Conservation (phyloP, 306 rosid genomes). For the Elaeagnus macrophylla region DNA sequence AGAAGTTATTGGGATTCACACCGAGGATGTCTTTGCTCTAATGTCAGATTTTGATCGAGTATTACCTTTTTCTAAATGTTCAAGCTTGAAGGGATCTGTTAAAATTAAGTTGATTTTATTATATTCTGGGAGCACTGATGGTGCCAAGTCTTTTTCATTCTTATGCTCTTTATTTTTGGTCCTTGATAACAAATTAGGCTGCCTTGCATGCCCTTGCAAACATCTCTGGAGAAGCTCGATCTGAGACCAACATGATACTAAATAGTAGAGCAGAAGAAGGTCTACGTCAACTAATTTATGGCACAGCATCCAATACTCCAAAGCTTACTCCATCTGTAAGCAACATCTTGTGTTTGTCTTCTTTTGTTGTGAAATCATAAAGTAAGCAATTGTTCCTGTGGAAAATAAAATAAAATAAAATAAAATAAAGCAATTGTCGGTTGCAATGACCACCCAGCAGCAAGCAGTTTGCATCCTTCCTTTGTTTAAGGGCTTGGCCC, state of each 20-base stretch:
- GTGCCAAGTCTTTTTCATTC: background rate
- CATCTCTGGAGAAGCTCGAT: constrained; percentile 64
- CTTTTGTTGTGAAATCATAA: constrained; percentile 12
- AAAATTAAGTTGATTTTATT: too few relatives aligned
- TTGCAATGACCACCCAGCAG: too few relatives aligned
- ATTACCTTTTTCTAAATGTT: too few relatives aligned
- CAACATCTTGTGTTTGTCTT: constrained; percentile 9
- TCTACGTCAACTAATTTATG: constrained; percentile 51
- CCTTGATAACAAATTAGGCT: constrained; percentile 42
- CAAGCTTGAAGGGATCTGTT: too few relatives aligned
- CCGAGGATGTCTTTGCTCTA: too few relatives aligned
- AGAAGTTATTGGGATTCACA: too few relatives aligned
- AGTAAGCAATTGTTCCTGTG: too few relatives aligned
- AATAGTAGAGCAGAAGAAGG: constrained; percentile 64
- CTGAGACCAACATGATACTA: constrained; percentile 42
- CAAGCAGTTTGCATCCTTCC: too few relatives aligned
- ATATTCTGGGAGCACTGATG: too few relatives aligned
- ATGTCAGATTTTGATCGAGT: too few relatives aligned
- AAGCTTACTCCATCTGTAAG: constrained; percentile 78
- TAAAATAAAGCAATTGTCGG: background rate
- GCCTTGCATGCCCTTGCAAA: constrained; percentile 85
- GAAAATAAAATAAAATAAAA: background rate
- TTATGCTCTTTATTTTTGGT: background rate
- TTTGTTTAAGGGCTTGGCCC: background rate
- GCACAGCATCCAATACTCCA: constrained; percentile 55